phyloP scores from a whole-genome alignment of 2,329 filamentous ascomycete species.

The Cryphonectria nitschkei region DNA sequence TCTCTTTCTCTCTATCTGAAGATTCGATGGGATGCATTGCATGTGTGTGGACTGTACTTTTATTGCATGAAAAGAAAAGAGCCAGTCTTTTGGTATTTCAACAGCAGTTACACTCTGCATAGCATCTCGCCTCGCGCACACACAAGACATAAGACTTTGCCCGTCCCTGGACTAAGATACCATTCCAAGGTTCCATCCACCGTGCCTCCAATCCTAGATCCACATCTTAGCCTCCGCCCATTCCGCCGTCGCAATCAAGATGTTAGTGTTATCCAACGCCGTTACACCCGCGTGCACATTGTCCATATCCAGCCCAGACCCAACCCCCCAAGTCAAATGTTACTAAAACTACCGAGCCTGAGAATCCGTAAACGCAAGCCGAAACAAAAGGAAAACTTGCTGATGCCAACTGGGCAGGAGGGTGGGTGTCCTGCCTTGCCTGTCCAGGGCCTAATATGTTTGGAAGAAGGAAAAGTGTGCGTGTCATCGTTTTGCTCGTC shows the following conservation, averaged over 20 bases:
- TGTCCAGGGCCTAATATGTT: background rate
- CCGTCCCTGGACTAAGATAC: background rate
- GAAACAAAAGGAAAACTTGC: background rate
- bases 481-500: slow-evolving; percentile 6
- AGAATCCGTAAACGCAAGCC: background rate
- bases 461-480: background rate
- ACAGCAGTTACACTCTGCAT: background rate
- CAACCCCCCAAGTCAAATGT: background rate
- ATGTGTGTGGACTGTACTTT: background rate
- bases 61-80: slow-evolving; percentile 1
- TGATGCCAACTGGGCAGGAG: background rate
- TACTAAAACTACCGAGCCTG: background rate
- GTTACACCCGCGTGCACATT: background rate
- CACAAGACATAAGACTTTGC: background rate
- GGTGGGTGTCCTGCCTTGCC: background rate
- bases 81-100: background rate
- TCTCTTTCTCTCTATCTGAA: background rate
- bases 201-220: background rate
- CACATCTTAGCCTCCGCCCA: background rate
- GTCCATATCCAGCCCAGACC: background rate
- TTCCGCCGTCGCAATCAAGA: background rate
- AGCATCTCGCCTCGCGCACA: background rate
- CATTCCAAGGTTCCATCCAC: background rate
- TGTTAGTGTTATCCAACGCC: background rate
- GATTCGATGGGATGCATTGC: background rate